Base-by-base conservation (phyloP, 2,329 filamentous ascomycete species). In the Colletotrichum limetticola region DNA sequence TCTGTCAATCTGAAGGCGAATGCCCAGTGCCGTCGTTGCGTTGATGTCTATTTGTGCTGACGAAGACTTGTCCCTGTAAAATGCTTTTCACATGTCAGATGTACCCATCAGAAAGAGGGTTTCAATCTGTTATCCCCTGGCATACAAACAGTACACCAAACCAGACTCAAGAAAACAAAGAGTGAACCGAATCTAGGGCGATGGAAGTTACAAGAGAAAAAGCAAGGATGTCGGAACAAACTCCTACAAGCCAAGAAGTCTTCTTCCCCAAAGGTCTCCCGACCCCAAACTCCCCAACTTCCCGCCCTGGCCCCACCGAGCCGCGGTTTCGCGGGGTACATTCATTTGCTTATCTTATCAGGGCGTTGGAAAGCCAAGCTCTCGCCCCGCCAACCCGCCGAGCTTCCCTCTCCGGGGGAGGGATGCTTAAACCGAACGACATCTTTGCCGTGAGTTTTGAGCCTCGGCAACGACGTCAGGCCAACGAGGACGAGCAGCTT, bases 271-370 rank as follows among this genome's bases (percentile, higher is more conserved):
- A 22, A 55, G 1, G 26, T 14, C 26, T 56, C 53, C 11, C 32
- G 11, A 35, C 32, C 55, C 24, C 24, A 46, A 57, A 28, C 24
- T 32, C 55, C 24, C 53, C 22, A 56, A 28, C 16, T 42, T 42
- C 49, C 62, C 46, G 46, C 42, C 19, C 62, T 24, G 52, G 22
- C 62, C 42, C 52, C 62, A 62, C 60, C 42, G 19, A 61, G 26
- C 24, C 62, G 3, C 4, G 32, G 19, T 57, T 65, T 65, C 52
- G 62, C 52, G 62, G 62, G 62, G 62, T 57, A 46, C 52, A 60
- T 57, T 35, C 11, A 1, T 42, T 16, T 16, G 32, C 62, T 46
- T 57, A 65, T 65, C 62, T 65, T 65, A 65, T 65, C 62, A 12
- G 37, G 14, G 37, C 14, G 5, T 8, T 35, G 11, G 52, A 12